Base-by-base conservation (phyloP, 1,284 basidiomycete genomes). In the Microbotryum saponariae region DNA sequence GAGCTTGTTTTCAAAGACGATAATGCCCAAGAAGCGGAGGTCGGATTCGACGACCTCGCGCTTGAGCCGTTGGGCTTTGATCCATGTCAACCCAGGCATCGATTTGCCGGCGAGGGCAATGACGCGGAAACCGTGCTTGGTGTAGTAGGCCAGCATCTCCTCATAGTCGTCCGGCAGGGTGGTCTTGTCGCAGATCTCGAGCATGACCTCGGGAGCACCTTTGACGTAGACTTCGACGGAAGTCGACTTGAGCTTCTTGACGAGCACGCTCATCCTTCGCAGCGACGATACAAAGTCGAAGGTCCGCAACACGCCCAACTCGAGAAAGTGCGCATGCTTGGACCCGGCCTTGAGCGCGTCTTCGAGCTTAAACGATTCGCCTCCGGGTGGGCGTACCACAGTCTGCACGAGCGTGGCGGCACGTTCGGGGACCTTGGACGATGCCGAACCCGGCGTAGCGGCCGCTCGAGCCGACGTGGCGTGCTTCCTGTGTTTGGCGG, bases 211-310 rank as follows among this genome's bases (percentile, higher is more conserved):
- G 0, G 96, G 96, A 1, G 96, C 96, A 25, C 96, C 96, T 75
- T 99, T 99, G 73, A 94, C 93, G 74, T 97, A 98, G 9, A 97
- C 82, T 74, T 98, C 94, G 90, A 98, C 97, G 73, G 88, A 91
- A 51, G 78, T 84, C 66, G 92, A 93, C 76, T 89, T 96, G 61
- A 98, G 82, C 56, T 90, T 82, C 76, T 97, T 98, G 71, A 97
- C 94, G 60, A 99, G 84, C 31, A 98, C 96, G 66, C 91, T 96
- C 96, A 98, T 99, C 56, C 96, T 80, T 44, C 96, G 83, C 23
- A 98, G 81, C 6, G 88, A 80, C 2, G 93, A 97, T 4, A 94
- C 90, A 73, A 99, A 99, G 73, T 99, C 96, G 72, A 96, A 99
- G 1, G 89, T 91, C 46, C 93, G 82, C 63, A 99, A 90, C 31